Conservation (phyloP, 2,329 filamentous ascomycete genomes). For the Epichloe sp. region DNA sequence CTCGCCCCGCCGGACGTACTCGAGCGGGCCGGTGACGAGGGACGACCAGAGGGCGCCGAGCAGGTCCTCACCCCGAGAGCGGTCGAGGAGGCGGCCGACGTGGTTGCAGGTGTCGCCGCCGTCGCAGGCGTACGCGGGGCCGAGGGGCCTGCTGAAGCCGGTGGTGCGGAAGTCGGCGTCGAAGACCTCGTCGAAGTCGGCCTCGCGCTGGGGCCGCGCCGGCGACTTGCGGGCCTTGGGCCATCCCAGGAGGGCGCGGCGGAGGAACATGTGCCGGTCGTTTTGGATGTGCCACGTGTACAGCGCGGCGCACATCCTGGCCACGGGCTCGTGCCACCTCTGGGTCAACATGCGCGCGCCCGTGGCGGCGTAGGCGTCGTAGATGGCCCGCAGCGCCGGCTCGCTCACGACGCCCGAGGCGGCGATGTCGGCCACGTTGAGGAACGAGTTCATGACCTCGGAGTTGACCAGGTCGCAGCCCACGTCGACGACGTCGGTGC, state of each 20-base stretch:
- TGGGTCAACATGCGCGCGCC: slow-evolving; percentile 18
- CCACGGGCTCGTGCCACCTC: slow-evolving; percentile 19
- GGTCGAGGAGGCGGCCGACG: slow-evolving; percentile 7
- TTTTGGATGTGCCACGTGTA: slow-evolving; percentile 21
- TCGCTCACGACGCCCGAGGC: slow-evolving; percentile 10
- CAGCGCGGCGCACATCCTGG: slow-evolving; percentile 17
- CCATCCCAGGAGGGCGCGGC: slow-evolving; percentile 18
- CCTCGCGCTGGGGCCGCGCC: slow-evolving; percentile 12
- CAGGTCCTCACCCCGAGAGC: background rate
- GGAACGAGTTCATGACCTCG: slow-evolving; percentile 12
- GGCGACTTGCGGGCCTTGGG: slow-evolving; percentile 15
- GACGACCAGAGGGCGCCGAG: slow-evolving; percentile 9
- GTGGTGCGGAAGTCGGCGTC: slow-evolving; percentile 15
- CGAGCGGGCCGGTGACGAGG: slow-evolving; percentile 9
- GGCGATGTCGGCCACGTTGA: slow-evolving; percentile 10
- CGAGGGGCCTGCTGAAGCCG: slow-evolving; percentile 13
- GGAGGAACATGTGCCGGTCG: slow-evolving; percentile 19
- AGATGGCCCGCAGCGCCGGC: slow-evolving; percentile 8
- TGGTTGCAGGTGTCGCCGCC: slow-evolving; percentile 11
- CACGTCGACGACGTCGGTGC: slow-evolving; percentile 11
- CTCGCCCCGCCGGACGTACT: slow-evolving; percentile 8
- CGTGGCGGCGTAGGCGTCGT: slow-evolving; percentile 10
- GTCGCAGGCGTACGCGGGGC: slow-evolving; percentile 7
- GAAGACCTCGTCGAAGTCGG: slow-evolving; percentile 18
- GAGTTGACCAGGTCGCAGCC: slow-evolving; percentile 11